A percentile compares a stretch with the other conserved stretches of the same genome.
phyloP scores from a whole-genome alignment of 2,329 filamentous ascomycete species.

The Aspergillus melleus region DNA sequence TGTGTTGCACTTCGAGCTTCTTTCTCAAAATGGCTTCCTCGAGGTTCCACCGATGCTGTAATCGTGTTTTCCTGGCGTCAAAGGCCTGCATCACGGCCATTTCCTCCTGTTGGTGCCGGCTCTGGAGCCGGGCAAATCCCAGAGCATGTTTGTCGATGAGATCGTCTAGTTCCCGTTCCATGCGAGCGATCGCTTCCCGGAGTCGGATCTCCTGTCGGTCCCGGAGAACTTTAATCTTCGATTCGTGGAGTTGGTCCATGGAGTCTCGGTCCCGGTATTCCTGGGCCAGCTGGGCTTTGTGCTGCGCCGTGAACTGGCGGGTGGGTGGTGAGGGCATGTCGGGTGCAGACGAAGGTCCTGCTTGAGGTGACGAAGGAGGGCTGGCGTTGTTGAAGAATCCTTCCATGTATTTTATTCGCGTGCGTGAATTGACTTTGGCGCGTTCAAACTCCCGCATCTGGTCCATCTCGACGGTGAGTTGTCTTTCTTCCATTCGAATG shows the following conservation, averaged over 20 bases:
- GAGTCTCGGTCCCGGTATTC: conserved; percentile 44
- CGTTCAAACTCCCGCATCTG: conserved; percentile 46
- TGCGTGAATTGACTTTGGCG: conserved; percentile 44
- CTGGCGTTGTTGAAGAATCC: conserved; percentile 45
- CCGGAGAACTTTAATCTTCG: conserved; percentile 49
- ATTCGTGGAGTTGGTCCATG: conserved; percentile 45
- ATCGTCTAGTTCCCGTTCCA: conserved; percentile 39
- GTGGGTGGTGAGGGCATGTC: conserved; percentile 22
- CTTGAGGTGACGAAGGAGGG: conserved; percentile 29
- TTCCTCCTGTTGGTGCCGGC: conserved; percentile 36
- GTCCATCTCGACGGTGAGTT: conserved; percentile 46
- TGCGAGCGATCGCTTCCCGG: conserved; percentile 39
- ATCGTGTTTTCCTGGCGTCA: conserved; percentile 32
- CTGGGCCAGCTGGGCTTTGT: conserved; percentile 46
- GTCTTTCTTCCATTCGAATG: conserved; percentile 43
- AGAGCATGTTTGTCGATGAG: conserved; percentile 35
- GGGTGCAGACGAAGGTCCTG: conserved; percentile 18
- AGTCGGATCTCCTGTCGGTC: conserved; percentile 46
- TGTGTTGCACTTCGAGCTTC: conserved; percentile 38
- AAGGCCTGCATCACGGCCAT: conserved; percentile 30
- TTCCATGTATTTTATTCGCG: conserved; percentile 50
- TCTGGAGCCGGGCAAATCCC: conserved; percentile 35
- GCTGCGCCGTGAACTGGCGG: conserved; percentile 41
- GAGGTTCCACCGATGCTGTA: conserved; percentile 42
- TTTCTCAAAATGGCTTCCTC: conserved; percentile 45